Evolutionary conservation across 495 filamentous ascomycete genomes (phyloP).

Genomic region (Hypoxylon lienhwacheense): DNA sequence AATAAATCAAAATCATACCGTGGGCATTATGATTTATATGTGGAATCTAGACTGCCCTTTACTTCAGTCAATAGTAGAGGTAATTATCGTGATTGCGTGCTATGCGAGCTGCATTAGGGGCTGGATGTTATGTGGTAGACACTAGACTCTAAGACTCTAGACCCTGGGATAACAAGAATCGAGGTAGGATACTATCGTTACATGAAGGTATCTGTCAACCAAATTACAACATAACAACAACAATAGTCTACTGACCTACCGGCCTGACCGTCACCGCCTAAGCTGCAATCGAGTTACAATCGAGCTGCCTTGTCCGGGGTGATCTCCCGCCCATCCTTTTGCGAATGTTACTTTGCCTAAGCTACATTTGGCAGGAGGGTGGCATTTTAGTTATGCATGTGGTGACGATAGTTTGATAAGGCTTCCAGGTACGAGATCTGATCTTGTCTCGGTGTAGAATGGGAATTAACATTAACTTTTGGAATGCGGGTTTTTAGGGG

Average conservation of each 20-base stretch:
- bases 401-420: slow-evolving; percentile 24
- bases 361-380: slow-evolving; percentile 28
- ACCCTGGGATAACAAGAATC: too few species aligned
- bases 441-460: slow-evolving; percentile 19
- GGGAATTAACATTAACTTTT: slow-evolving; percentile 4
- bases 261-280: too few species aligned
- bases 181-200: slow-evolving; percentile 21
- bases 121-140: too few species aligned
- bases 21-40: slow-evolving; percentile 6
- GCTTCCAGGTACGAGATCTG: slow-evolving; percentile 29
- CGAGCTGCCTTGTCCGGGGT: slow-evolving; percentile 35
- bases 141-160: too few species aligned
- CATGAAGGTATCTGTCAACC: slow-evolving; percentile 20
- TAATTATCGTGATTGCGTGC: slow-evolving; percentile 32
- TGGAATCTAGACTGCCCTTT: slow-evolving; percentile 14
- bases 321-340: slow-evolving; percentile 39
- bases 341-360: slow-evolving; percentile 17
- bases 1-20: too few species aligned
- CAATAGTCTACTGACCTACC: slow-evolving; percentile 23
- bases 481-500: slow-evolving; percentile 22
- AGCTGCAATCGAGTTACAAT: slow-evolving; percentile 15
- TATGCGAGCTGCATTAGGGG: too few species aligned
- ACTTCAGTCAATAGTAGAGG: too few species aligned
- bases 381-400: slow-evolving; percentile 20
- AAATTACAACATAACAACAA: too few species aligned